phyloP scores from a whole-genome alignment of 2,329 filamentous ascomycete genomes.

The Xylariaceae sp. region DNA sequence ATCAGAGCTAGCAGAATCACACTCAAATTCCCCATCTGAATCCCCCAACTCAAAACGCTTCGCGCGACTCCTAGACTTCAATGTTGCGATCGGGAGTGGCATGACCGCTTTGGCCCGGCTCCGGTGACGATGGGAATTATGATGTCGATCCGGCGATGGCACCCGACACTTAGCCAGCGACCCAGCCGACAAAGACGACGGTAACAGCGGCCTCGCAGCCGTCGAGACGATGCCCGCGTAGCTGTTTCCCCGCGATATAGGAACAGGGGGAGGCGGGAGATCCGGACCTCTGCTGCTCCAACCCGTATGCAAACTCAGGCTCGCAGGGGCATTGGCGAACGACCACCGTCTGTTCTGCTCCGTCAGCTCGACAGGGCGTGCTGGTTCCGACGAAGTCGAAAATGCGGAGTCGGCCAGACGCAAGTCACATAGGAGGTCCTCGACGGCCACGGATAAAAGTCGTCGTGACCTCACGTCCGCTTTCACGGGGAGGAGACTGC shows the following conservation, averaged over 20 bases:
- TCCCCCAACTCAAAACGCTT: slow-evolving; percentile 14
- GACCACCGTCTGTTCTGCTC: slow-evolving; percentile 13
- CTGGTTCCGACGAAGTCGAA: not conserved
- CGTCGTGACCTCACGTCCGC: slow-evolving; percentile 54
- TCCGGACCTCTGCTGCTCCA: slow-evolving; percentile 1
- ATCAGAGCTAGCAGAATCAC: slow-evolving; percentile 9
- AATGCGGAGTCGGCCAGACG: slow-evolving; percentile 4
- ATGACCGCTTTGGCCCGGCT: not conserved
- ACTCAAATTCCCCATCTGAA: slow-evolving; percentile 3
- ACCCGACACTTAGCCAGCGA: slow-evolving; percentile 1
- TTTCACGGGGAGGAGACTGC: slow-evolving; percentile 61
- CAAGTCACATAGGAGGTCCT: slow-evolving; percentile 33
- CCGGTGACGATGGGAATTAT: not conserved
- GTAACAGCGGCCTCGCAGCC: not conserved
- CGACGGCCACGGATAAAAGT: slow-evolving; percentile 55
- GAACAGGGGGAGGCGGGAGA: slow-evolving; percentile 15
- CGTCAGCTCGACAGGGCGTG: not conserved
- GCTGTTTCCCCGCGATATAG: slow-evolving; percentile 1
- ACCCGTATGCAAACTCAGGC: not conserved
- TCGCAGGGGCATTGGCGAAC: slow-evolving; percentile 3
- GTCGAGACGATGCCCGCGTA: not conserved
- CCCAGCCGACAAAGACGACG: slow-evolving; percentile 5
- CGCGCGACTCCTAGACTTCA: not conserved
- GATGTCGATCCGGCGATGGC: not conserved
- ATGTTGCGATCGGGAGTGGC: not conserved